These are phyloP conservation scores for Alternaria tenuissima DNA, from an alignment of 2,329 filamentous ascomycete species.

Conservation along the genomic window DNA sequence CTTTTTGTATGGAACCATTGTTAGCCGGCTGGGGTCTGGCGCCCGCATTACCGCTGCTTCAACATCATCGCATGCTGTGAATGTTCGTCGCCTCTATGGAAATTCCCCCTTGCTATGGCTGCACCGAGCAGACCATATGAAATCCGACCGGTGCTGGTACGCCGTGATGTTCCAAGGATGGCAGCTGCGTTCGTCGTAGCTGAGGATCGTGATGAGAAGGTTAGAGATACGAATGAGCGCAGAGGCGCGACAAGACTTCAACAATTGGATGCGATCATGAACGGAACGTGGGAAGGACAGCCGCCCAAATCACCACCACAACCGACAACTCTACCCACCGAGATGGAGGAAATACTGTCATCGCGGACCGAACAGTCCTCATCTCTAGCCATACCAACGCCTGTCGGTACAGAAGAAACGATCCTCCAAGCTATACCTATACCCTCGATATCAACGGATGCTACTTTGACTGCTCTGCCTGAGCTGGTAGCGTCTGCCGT, in stretches of 20 bases:
- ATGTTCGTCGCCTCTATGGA: slow-evolving; percentile 6
- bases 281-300: not conserved
- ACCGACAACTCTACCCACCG: not conserved
- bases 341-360: not conserved
- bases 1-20: slow-evolving; percentile 8
- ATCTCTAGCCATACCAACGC: not conserved
- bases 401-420: not conserved
- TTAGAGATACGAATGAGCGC: not conserved
- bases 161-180: not conserved
- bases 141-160: slow-evolving; percentile 12
- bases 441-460: not conserved
- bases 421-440: not conserved
- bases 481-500: not conserved
- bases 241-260: not conserved
- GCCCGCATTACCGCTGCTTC: slow-evolving; percentile 1
- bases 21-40: slow-evolving; percentile 2
- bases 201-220: not conserved
- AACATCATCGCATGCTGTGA: not conserved
- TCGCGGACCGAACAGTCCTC: not conserved
- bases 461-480: not conserved
- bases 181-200: not conserved
- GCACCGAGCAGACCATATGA: slow-evolving; percentile 7
- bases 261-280: not conserved
- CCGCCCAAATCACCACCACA: not conserved
- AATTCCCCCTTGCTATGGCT: slow-evolving; percentile 9